These are phyloP conservation scores for Blastosporella zonata DNA, from an alignment of 1,284 basidiomycete species.

Conservation along the genomic window DNA sequence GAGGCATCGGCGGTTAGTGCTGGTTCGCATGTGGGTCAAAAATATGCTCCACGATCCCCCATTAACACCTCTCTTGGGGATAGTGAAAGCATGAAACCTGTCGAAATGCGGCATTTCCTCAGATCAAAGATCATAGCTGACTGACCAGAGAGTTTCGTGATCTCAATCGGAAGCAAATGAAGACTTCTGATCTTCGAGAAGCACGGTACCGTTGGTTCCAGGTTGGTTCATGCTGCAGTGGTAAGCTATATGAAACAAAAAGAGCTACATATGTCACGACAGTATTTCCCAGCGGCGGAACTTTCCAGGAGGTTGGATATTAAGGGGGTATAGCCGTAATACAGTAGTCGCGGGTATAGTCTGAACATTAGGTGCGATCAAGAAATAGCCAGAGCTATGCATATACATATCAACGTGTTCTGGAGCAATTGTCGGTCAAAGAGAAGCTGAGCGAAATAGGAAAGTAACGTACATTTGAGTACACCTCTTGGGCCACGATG, in stretches of 20 bases:
- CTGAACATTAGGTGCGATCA: constrained; percentile 23
- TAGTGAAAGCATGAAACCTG: constrained; percentile 8
- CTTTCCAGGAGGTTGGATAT: constrained; percentile 19
- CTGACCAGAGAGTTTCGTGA: constrained; percentile 12
- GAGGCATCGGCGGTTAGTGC: constrained; percentile 1
- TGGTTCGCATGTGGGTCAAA: not conserved
- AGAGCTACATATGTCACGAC: not conserved
- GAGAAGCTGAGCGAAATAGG: constrained; percentile 17
- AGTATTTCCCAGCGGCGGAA: constrained; percentile 9
- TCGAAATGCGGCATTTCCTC: constrained; percentile 14
- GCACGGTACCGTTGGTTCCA: constrained; percentile 30
- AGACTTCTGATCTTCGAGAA: constrained; percentile 31
- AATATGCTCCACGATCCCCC: not conserved
- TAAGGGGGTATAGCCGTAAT: constrained; percentile 32
- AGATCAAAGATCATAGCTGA: constrained; percentile 12
- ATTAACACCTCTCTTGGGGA: constrained; percentile 14
- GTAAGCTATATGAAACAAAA: constrained; percentile 1
- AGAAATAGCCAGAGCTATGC: constrained; percentile 66
- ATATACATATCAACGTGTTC: constrained; percentile 75
- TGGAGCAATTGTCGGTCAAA: constrained; percentile 28
- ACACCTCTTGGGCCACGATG: constrained; percentile 66
- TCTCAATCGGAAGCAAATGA: constrained; percentile 24
- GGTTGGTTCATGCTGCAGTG: constrained; percentile 5
- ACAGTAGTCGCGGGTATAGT: constrained; percentile 24
- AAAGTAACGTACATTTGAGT: constrained; percentile 52